phyloP scores from a whole-genome alignment of 2,329 filamentous ascomycete species.

The Camillea tinctor region DNA sequence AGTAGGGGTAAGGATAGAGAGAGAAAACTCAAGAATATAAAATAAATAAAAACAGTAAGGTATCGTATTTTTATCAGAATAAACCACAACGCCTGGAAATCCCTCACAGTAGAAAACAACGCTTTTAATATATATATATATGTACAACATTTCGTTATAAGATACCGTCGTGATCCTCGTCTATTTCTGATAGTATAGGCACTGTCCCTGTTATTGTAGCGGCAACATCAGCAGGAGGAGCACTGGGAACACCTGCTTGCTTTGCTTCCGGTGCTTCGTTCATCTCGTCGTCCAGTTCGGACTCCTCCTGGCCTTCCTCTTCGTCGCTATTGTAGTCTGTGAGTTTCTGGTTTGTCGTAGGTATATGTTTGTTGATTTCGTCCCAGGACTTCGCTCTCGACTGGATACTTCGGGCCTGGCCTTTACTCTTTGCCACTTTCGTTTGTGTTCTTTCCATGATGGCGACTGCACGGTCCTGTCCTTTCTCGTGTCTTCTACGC shows the following conservation, averaged over 20 bases:
- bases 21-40: not conserved
- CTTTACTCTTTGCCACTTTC: slow-evolving; percentile 57
- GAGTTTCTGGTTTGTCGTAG: slow-evolving; percentile 9
- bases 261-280: slow-evolving; percentile 9
- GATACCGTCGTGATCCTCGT: slow-evolving; percentile 20
- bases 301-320: slow-evolving; percentile 19
- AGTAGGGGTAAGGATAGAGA: not conserved
- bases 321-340: slow-evolving; percentile 11
- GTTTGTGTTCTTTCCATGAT: slow-evolving; percentile 56
- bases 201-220: not conserved
- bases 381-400: slow-evolving; percentile 56
- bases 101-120: not conserved
- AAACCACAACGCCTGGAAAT: slow-evolving; percentile 3
- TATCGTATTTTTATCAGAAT: not conserved
- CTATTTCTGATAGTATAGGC: slow-evolving; percentile 8
- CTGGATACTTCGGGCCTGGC: slow-evolving; percentile 46
- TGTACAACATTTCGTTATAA: slow-evolving; percentile 16
- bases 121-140: too few species aligned
- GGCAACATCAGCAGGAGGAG: not conserved
- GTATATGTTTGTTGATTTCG: slow-evolving; percentile 50
- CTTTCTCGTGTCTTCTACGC: slow-evolving; percentile 55
- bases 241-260: not conserved
- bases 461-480: slow-evolving; percentile 58
- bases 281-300: slow-evolving; percentile 27
- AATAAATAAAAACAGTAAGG: too few species aligned